These are phyloP conservation scores for Microthyrium microscopicum DNA, from an alignment of 2,329 filamentous ascomycete species.

Conservation along the genomic window DNA sequence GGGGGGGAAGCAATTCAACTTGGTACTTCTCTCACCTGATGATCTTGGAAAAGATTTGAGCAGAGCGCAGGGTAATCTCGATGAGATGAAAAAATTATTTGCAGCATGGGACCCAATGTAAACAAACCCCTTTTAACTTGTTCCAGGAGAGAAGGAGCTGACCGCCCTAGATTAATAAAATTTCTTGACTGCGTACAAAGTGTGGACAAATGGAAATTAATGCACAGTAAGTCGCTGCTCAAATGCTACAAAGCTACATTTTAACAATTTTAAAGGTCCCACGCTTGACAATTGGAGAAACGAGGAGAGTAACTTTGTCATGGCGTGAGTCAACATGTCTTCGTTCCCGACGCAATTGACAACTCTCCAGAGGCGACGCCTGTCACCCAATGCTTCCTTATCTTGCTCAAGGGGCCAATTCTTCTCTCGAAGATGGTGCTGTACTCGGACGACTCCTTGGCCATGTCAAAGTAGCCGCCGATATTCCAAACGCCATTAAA, in stretches of 20 bases:
- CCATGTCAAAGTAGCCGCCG: too few species aligned
- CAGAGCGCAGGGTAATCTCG: conserved; percentile 33
- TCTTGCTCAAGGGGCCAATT: conserved; percentile 40
- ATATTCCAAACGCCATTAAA: not conserved
- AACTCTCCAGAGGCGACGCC: conserved; percentile 46
- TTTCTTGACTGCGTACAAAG: conserved; percentile 38
- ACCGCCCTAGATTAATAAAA: conserved; percentile 30
- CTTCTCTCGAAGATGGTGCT: conserved; percentile 21
- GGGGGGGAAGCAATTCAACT: conserved; percentile 32
- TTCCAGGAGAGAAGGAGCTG: too few species aligned
- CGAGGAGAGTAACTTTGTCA: not conserved
- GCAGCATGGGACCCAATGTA: conserved; percentile 39
- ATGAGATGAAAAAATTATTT: conserved; percentile 37
- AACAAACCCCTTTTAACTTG: conserved; percentile 1
- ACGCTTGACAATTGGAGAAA: conserved; percentile 20
- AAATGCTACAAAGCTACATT: conserved; percentile 38
- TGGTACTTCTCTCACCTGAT: conserved; percentile 34
- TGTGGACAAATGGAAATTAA: conserved; percentile 49
- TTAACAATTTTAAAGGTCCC: too few species aligned
- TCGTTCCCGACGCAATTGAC: too few species aligned
- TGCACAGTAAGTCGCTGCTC: too few species aligned
- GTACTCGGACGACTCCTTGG: conserved; percentile 11
- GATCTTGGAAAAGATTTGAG: conserved; percentile 26
- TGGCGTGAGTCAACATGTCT: too few species aligned
- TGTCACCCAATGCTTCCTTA: conserved; percentile 46